Conservation (phyloP, 179 eudicot species). For the Nepenthes alata region DNA sequence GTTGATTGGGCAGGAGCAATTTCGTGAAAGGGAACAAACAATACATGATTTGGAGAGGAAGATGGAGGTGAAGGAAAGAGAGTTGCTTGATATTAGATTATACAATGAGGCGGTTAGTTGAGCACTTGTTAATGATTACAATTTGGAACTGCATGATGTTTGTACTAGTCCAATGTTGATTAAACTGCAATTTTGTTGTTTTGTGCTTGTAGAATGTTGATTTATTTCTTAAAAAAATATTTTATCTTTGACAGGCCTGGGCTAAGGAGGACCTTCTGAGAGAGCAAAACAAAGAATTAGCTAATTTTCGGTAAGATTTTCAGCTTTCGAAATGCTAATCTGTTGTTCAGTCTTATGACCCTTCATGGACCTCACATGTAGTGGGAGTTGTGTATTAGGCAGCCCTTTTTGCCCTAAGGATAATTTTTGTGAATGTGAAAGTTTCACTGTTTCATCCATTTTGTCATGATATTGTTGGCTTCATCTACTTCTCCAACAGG, state of each 20-base stretch:
- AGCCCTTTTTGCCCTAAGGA: no score
- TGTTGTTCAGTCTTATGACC: background rate
- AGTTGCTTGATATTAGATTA: constrained; percentile 72
- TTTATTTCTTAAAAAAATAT: background rate
- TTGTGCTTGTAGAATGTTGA: background rate
- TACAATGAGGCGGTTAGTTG: constrained; percentile 74
- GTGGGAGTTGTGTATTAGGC: no score
- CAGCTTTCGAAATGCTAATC: background rate
- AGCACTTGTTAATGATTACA: background rate
- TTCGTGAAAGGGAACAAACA: constrained; percentile 61
- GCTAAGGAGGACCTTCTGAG: constrained; percentile 92
- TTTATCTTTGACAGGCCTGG: constrained; percentile 61
- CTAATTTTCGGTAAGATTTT: constrained; percentile 51
- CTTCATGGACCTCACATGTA: no score
- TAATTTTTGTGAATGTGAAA: background rate
- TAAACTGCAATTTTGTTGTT: no score
- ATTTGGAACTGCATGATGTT: background rate
- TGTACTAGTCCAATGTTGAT: background rate
- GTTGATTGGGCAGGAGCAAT: constrained; percentile 56
- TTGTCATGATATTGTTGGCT: background rate
- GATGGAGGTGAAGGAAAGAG: constrained; percentile 79
- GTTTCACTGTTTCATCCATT: background rate
- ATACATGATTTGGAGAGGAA: constrained; percentile 64
- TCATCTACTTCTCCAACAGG: background rate
- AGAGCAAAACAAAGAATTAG: constrained; percentile 86